Conservation (phyloP, 2,329 filamentous ascomycete genomes). For the Diplocarpon mali region DNA sequence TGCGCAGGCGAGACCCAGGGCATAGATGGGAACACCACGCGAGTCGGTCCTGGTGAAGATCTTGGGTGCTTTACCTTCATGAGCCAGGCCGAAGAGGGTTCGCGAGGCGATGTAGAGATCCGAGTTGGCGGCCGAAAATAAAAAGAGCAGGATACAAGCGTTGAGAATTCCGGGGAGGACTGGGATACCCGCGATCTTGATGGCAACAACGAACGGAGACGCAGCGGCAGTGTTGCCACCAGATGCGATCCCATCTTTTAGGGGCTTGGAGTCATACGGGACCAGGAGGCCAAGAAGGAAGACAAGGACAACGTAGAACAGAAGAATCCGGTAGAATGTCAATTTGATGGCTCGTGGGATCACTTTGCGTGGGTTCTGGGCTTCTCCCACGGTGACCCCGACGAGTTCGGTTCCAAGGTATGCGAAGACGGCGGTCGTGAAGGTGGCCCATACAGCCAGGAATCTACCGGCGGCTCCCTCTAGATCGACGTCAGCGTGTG, state of each 20-base stretch:
- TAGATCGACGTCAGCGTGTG: conserved; percentile 2
- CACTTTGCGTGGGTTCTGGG: conserved; percentile 50
- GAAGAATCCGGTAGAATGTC: conserved; percentile 49
- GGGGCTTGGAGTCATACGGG: conserved; percentile 50
- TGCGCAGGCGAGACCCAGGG: conserved; percentile 32
- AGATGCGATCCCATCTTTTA: conserved; percentile 39
- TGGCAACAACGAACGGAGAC: conserved; percentile 44
- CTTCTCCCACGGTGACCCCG: conserved; percentile 48
- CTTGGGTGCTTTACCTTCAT: conserved; percentile 52
- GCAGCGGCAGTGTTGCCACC: conserved; percentile 37
- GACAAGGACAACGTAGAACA: conserved; percentile 54
- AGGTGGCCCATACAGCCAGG: conserved; percentile 44
- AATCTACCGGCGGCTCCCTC: conserved; percentile 40
- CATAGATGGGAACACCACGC: conserved; percentile 39
- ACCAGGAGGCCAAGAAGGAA: conserved; percentile 51
- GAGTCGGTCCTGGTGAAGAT: conserved; percentile 46
- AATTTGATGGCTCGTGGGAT: conserved; percentile 54
- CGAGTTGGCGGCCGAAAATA: conserved; percentile 50
- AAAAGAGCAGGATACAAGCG: conserved; percentile 54
- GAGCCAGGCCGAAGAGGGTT: conserved; percentile 57
- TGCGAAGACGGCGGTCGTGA: conserved; percentile 43
- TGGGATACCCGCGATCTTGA: conserved; percentile 52
- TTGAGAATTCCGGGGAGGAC: conserved; percentile 58
- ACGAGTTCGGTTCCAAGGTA: conserved; percentile 53
- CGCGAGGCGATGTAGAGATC: conserved; percentile 56